A percentile compares a stretch with the other conserved stretches of the same genome.
phyloP scores from a whole-genome alignment of 148 eudicot species.

The Selenicereus undatus region DNA sequence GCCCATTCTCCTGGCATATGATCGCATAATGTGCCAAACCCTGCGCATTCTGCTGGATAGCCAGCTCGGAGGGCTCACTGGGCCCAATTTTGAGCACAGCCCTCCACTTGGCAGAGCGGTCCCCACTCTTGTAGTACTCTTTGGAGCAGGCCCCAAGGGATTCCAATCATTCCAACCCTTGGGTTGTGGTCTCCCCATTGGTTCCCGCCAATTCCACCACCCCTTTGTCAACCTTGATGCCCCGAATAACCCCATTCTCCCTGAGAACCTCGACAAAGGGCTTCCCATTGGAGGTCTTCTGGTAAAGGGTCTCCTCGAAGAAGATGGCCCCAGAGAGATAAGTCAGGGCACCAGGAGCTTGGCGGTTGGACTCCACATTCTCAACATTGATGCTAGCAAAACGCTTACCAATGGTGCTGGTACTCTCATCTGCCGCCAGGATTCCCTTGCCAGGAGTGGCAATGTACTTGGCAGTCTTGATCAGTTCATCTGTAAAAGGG shows the following conservation, averaged over 20 bases:
- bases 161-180: slow-evolving; percentile 88
- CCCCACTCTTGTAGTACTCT: slow-evolving; percentile 84
- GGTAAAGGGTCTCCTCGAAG: slow-evolving; percentile 87
- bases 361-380: slow-evolving; percentile 79
- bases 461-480: slow-evolving; percentile 91
- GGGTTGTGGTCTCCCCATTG: slow-evolving; percentile 87
- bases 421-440: slow-evolving; percentile 90
- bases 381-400: slow-evolving; percentile 75
- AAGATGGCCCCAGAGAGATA: slow-evolving; percentile 86
- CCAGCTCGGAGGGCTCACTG: slow-evolving; percentile 75
- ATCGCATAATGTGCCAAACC: slow-evolving; percentile 87
- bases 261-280: slow-evolving; percentile 65
- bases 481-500: slow-evolving; percentile 56
- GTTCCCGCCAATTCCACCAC: slow-evolving; percentile 74
- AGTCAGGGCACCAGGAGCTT: slow-evolving; percentile 60
- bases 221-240: slow-evolving; percentile 94
- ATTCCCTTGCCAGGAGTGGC: slow-evolving; percentile 96
- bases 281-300: slow-evolving; percentile 63
- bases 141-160: slow-evolving; percentile 68
- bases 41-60: slow-evolving; percentile 85
- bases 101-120: slow-evolving; percentile 96
- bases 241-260: slow-evolving; percentile 72
- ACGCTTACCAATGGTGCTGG: slow-evolving; percentile 85
- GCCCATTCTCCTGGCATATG: slow-evolving; percentile 86
- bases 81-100: slow-evolving; percentile 85